A percentile compares a stretch with the other conserved stretches of the same genome.
These are phyloP conservation scores for Chalciporus piperatus DNA, from an alignment of 768 basidiomycete genomes.

Conservation along the genomic window DNA sequence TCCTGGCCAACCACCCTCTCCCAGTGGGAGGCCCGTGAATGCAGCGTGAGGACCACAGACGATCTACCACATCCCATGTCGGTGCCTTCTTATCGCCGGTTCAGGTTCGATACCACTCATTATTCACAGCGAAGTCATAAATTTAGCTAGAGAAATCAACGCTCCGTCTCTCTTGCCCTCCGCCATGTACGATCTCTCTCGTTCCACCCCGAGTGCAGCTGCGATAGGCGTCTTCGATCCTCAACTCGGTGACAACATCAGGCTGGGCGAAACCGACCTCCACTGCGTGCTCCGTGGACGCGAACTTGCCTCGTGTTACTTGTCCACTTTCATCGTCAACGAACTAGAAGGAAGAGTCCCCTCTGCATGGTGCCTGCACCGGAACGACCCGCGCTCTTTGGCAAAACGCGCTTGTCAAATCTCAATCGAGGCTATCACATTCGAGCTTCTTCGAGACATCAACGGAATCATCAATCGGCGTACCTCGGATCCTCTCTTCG, in stretches of 20 bases:
- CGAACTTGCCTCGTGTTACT: conserved; percentile 68
- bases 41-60: conserved; percentile 44
- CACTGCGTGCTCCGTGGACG: conserved; percentile 62
- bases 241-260: conserved; percentile 38
- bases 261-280: conserved; percentile 49
- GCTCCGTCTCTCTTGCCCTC: conserved; percentile 62
- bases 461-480: conserved; percentile 66
- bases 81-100: conserved; percentile 23
- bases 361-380: conserved; percentile 46
- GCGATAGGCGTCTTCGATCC: conserved; percentile 48
- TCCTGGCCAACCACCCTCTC: conserved; percentile 62
- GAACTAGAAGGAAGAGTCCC: conserved; percentile 66
- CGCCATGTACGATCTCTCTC: conserved; percentile 79
- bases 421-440: conserved; percentile 71
- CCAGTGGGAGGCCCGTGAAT: conserved; percentile 68
- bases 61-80: conserved; percentile 71
- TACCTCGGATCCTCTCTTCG: conserved; percentile 67
- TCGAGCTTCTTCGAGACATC: conserved; percentile 70
- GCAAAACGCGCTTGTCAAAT: conserved; percentile 59
- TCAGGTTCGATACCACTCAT: conserved; percentile 6
- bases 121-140: conserved; percentile 55
- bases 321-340: conserved; percentile 75
- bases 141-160: conserved; percentile 56
- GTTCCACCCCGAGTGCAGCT: conserved; percentile 60
- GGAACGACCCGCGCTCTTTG: conserved; percentile 43